Evolutionary conservation across 2,329 filamentous ascomycete genomes (phyloP), one percentile per base, ranked within the genome.

Genomic region (Xylariaceae sp.): DNA sequence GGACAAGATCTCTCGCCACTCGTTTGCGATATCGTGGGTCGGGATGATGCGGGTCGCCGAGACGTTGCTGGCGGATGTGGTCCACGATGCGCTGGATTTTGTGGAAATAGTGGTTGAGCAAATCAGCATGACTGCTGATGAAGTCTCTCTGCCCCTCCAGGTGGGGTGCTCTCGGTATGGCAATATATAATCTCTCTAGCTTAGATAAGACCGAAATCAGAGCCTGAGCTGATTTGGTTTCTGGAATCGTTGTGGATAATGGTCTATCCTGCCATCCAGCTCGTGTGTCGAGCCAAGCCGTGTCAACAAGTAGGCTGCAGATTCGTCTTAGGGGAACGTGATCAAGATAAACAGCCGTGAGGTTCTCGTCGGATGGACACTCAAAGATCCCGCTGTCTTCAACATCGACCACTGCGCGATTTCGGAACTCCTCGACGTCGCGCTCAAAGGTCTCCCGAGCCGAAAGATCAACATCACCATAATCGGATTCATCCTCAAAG

Each of bases 81-180:
- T 54, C 13, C 3, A 67, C 40, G 28, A 56, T 18, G 13, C 38
- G 28, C 22, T 53, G 44, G 14, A 66, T 61, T 42, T 61, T 58
- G 6, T 53, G 48, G 45, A 64, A 61, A 47, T 66, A 67, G 45
- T 63, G 56, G 7, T 47, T 42, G 4, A 67, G 44, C 36, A 66
- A 46, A 42, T 60, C 54, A 19, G 48, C 45, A 49, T 67, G 50
- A 7, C 61, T 42, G 10, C 54, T 42, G 17, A 67, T 42, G 39
- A 68, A 65, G n/a, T 9, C 28, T 42, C 62, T 66, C 47, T 67
- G 64, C 13, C 57, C 60, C 13, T 31, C n/a, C 10, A 66, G 50
- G 7, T 42, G 39, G 16, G 60, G 59, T 19, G 57, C 59, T 13
- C 40, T 57, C 13, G 62, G 65, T 1, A 52, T 44, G 14, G 48